Conservation (phyloP, 2,329 filamentous ascomycete genomes). For the Penicillium sp. region DNA sequence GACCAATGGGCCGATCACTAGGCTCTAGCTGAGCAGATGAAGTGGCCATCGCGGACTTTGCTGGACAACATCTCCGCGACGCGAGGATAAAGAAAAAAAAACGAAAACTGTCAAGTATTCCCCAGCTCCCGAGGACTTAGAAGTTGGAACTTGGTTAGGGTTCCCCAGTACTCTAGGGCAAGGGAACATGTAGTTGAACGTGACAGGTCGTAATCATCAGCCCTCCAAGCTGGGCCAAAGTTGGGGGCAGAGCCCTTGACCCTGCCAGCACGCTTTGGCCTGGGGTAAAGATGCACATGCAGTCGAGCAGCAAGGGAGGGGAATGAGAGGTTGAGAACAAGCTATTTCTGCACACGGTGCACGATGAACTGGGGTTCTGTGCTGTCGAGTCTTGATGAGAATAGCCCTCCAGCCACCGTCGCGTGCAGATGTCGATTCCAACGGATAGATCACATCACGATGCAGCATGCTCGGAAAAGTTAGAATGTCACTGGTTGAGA, state of each 20-base stretch:
- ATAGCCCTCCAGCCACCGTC: slow-evolving; percentile 18
- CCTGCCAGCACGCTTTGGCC: background rate
- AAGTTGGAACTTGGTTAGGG: background rate
- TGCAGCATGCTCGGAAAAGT: background rate
- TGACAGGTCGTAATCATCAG: slow-evolving; percentile 10
- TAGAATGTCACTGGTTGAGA: background rate
- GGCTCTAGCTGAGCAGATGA: background rate
- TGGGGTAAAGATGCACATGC: slow-evolving; percentile 4
- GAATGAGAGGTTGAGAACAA: background rate
- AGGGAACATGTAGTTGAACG: background rate
- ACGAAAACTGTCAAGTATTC: background rate
- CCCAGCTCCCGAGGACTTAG: background rate
- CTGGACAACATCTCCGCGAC: background rate
- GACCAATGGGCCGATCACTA: background rate
- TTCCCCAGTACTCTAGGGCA: background rate
- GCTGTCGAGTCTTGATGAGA: background rate
- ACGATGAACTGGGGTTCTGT: slow-evolving; percentile 2
- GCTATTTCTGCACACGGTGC: slow-evolving; percentile 5
- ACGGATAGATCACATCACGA: slow-evolving; percentile 18
- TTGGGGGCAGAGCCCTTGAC: background rate
- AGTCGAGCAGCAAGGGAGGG: slow-evolving; percentile 15
- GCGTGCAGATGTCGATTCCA: slow-evolving; percentile 11
- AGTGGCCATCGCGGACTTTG: background rate
- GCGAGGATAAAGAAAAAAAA: background rate
- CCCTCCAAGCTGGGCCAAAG: background rate